Base-by-base conservation (phyloP, 192 early-diverging fungal genomes). In the Entomortierella lignicola region DNA sequence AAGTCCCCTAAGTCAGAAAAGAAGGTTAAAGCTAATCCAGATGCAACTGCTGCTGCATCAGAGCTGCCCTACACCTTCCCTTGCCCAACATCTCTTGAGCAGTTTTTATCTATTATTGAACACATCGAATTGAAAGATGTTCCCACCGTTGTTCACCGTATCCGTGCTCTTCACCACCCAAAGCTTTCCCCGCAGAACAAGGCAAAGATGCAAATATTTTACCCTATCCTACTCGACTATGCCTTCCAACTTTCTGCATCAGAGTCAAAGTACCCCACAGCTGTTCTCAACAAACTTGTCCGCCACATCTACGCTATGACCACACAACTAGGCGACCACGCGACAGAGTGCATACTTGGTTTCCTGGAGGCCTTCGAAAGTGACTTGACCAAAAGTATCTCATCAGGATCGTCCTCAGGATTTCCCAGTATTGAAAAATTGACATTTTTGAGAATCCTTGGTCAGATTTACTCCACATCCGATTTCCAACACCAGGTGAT, bases 401-500 rank as follows among this genome's bases (percentile, higher is more conserved):
- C 53, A 48, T 70, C 41, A 55, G 66, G 51, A 13, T 31, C 58
- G 5, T 57, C 42, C 4, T 77, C 81, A 26, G 66, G 63, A 25
- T 89, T 87, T 64, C 84, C 90, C 7, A 79, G 82, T 13, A 70
- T 84, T 11, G 86, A 88, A 25, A 89, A 92, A 34, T 50, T 97
- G 32, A 83, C 89, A 27, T 77, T 89, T 48, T 80, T 97, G 56
- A 88, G 91, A 31, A 63, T 92, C 30, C 73, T 97, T 53, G 89
- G 86, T 0, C 86, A 90, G 34, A 82, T 98, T 11, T 98, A 95
- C 80, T 96, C 98, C 2, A 90, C 94, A n/a, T 96, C 97, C 0
- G 98, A 99, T 89, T 90, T 92, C 42, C 87, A 89, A 63, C 96
- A 99, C 75, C 77, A 90, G 8, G 89, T 98, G 7, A 85, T 93